These are phyloP conservation scores for Clarireedia hainanense DNA, from an alignment of 2,329 filamentous ascomycete species.

Conservation along the genomic window DNA sequence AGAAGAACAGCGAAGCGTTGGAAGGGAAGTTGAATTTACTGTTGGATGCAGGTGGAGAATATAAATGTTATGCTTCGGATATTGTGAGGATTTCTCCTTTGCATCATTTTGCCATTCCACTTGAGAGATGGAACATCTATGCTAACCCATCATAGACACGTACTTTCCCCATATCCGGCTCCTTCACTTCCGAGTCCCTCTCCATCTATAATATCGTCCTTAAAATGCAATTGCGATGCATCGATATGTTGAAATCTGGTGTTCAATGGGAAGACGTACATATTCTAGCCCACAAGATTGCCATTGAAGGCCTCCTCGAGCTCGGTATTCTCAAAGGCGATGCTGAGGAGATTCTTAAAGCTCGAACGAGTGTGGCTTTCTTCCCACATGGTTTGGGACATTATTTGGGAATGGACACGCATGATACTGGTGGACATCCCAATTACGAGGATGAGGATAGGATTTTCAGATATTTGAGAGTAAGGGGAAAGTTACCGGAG, in stretches of 20 bases:
- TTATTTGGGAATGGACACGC: constrained; percentile 87
- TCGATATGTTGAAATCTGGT: constrained; percentile 62
- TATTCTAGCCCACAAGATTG: constrained; percentile 68
- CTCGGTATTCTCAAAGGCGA: constrained; percentile 67
- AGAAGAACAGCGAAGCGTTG: constrained; percentile 66
- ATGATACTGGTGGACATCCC: constrained; percentile 74
- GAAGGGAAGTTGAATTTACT: constrained; percentile 69
- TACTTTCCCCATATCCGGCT: constrained; percentile 73
- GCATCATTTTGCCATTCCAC: not conserved
- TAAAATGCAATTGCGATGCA: constrained; percentile 77
- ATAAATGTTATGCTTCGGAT: constrained; percentile 63
- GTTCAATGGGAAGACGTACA: constrained; percentile 79
- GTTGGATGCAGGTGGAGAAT: constrained; percentile 76
- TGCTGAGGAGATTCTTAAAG: constrained; percentile 65
- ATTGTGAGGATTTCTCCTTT: constrained; percentile 39
- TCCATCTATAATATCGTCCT: constrained; percentile 78
- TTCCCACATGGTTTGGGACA: constrained; percentile 89
- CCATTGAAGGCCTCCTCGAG: constrained; percentile 68
- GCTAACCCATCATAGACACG: constrained; percentile 51
- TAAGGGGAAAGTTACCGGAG: constrained; percentile 66
- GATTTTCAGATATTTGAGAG: constrained; percentile 80
- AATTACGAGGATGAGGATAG: constrained; percentile 72
- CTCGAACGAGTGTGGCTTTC: constrained; percentile 79
- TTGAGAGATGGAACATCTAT: not conserved
- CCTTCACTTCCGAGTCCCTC: constrained; percentile 61